Conservation (phyloP, 352 stramenopile species). For the Globisporangium middletonii region DNA sequence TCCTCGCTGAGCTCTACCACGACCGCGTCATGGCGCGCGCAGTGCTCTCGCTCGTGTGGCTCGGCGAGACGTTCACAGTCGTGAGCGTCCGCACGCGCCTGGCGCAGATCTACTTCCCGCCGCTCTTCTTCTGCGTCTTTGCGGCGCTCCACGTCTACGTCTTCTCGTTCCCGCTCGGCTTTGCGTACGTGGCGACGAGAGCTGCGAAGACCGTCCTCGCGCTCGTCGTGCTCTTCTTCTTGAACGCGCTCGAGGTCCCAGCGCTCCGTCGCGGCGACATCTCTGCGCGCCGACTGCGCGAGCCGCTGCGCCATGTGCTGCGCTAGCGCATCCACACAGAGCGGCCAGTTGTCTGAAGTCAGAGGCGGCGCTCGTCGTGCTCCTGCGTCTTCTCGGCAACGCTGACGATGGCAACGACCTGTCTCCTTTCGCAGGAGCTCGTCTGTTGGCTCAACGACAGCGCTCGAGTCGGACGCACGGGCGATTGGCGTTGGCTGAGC, state of each 20-base stretch:
- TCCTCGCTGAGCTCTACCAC: constrained; percentile 94
- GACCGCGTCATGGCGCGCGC: constrained; percentile 89
- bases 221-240: constrained; percentile 66
- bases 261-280: constrained; percentile 40
- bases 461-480: no score
- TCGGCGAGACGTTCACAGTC: constrained; percentile 89
- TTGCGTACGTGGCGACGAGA: constrained; percentile 84
- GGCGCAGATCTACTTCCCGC: constrained; percentile 80
- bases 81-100: constrained; percentile 74
- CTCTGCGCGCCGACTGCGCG: constrained; percentile 17
- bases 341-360: no score
- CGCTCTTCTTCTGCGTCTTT: constrained; percentile 92
- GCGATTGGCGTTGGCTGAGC: no score
- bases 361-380: no score
- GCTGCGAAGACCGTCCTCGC: constrained; percentile 29
- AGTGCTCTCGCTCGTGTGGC: constrained; percentile 84
- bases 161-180: constrained; percentile 92
- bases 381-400: no score
- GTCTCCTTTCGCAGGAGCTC: no score
- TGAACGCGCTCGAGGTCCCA: constrained; percentile 64
- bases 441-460: no score
- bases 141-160: constrained; percentile 95
- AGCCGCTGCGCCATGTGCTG: constrained; percentile 1
- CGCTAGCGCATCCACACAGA: no score
- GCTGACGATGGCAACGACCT: no score